These are phyloP conservation scores for Leavenworthia alabamica DNA, from an alignment of 345 rosid genomes.

Conservation along the genomic window DNA sequence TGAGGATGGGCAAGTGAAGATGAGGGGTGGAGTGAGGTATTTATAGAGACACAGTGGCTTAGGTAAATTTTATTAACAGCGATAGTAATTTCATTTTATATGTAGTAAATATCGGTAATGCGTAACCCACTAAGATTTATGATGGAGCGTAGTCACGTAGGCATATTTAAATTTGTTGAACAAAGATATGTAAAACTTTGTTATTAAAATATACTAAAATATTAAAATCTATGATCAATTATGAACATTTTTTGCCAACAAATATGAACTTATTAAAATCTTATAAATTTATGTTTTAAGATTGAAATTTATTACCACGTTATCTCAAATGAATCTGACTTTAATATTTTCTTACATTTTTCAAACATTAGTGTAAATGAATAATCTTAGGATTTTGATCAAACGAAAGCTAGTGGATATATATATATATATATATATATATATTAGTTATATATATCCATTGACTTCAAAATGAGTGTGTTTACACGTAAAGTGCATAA, in stretches of 20 bases:
- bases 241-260: no score
- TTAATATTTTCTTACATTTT: not conserved
- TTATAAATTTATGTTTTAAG: not conserved
- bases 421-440: not conserved
- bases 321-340: not conserved
- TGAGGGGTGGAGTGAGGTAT: slow-evolving; percentile 6
- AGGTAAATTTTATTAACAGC: not conserved
- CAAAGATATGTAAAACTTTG: not conserved
- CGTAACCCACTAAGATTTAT: no score
- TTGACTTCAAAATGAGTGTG: slow-evolving; percentile 23
- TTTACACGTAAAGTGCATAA: slow-evolving; percentile 19
- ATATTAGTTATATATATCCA: not conserved
- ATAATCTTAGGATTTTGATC: not conserved
- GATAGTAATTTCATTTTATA: no score
- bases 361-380: not conserved
- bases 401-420: not conserved
- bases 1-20: slow-evolving; percentile 15
- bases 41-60: slow-evolving; percentile 15
- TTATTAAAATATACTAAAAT: no score
- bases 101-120: no score
- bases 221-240: no score
- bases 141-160: no score
- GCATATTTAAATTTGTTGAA: not conserved
- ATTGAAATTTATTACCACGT: not conserved
- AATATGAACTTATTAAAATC: not conserved